phyloP scores from a whole-genome alignment of 2,329 filamentous ascomycete species.

The Verticillium tricorpus region DNA sequence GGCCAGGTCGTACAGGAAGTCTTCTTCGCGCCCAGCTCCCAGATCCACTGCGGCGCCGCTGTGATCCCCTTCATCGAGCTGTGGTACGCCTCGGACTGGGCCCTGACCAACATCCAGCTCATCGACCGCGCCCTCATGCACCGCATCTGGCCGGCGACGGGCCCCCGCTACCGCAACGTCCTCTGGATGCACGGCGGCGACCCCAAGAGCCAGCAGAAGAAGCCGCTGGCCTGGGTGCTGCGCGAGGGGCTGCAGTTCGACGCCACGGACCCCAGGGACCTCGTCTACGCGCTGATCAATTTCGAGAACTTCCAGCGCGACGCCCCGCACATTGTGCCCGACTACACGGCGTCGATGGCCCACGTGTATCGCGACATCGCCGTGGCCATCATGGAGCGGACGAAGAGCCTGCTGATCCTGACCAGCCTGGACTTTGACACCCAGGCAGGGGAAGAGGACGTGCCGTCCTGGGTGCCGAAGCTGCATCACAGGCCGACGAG shows the following conservation, averaged over 20 bases:
- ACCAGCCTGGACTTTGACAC: no score
- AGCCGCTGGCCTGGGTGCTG: background rate
- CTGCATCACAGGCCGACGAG: background rate
- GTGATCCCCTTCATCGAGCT: background rate
- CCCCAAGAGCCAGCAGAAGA: background rate
- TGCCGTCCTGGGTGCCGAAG: no score
- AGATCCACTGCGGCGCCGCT: background rate
- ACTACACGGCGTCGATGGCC: no score
- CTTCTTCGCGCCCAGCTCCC: constrained; percentile 8
- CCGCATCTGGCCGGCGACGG: background rate
- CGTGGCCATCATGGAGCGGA: no score
- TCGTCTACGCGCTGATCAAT: constrained; percentile 10
- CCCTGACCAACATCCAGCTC: background rate
- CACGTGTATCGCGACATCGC: no score
- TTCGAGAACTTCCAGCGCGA: no score
- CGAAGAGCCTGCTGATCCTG: no score
- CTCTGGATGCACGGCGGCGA: background rate
- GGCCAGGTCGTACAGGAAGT: constrained; percentile 17
- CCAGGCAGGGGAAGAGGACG: no score
- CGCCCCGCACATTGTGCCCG: no score
- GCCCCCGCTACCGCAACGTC: background rate
- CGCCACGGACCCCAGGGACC: constrained; percentile 13
- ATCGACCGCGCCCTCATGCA: background rate
- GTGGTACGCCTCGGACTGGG: background rate
- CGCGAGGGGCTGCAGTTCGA: constrained; percentile 4